These are phyloP conservation scores for Stephania cephalantha DNA, from an alignment of 164 flowering plant species.

Conservation along the genomic window DNA sequence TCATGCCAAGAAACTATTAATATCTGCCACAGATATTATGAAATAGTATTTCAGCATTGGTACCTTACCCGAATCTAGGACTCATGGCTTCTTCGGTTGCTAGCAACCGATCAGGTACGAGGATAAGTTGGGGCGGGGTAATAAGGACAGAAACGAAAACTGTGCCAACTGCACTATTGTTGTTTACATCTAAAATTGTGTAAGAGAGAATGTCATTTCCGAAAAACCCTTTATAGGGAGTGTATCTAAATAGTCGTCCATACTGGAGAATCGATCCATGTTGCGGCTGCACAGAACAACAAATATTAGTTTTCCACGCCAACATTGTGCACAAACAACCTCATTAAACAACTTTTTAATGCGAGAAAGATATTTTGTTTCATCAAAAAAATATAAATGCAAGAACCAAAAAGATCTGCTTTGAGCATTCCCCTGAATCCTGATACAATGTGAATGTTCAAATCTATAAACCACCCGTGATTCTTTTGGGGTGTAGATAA, in stretches of 20 bases:
- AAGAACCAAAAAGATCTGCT: no score
- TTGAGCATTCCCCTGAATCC: no score
- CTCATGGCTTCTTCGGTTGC: conserved; percentile 72
- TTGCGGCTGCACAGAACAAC: conserved; percentile 49
- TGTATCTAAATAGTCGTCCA: conserved; percentile 59
- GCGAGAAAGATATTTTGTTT: no score
- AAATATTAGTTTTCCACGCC: background rate
- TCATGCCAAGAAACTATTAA: background rate
- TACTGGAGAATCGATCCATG: conserved; percentile 71
- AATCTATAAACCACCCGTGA: no score
- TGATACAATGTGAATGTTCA: no score
- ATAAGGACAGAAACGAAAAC: conserved; percentile 54
- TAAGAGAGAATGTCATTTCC: conserved; percentile 76
- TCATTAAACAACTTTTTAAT: no score
- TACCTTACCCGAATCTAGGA: conserved; percentile 66
- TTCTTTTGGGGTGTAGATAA: no score
- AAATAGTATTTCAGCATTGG: background rate
- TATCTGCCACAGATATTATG: background rate
- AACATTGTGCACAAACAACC: no score
- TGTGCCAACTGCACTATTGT: conserved; percentile 50
- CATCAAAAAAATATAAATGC: no score
- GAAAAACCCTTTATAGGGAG: conserved; percentile 64
- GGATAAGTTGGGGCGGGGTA: conserved; percentile 72
- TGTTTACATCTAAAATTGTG: conserved; percentile 58
- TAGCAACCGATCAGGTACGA: conserved; percentile 53